Conservation (phyloP, 75 land plant species). For the Pinus taeda region DNA sequence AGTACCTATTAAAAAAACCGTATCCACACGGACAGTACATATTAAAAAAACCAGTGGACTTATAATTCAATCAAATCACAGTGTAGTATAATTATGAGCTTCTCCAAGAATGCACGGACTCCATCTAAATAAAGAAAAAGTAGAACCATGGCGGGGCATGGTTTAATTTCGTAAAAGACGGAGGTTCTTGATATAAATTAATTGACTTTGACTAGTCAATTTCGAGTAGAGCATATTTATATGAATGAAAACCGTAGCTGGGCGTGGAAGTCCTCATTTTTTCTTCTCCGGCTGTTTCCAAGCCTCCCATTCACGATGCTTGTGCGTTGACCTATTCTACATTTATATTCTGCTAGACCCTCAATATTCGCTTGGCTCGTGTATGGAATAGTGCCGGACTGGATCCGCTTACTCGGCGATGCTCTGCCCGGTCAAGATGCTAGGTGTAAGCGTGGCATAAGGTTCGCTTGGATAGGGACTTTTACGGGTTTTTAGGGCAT, state of each 20-base stretch:
- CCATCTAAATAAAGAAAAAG: no score
- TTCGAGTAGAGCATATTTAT: not conserved
- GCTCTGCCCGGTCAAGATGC: no score
- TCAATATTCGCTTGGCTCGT: no score
- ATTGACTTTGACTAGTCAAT: not conserved
- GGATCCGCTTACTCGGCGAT: no score
- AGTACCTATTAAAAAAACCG: no score
- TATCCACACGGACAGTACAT: no score
- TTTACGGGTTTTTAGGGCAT: no score
- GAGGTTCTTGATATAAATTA: not conserved
- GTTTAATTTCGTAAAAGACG: constrained; percentile 2
- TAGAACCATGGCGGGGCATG: not conserved
- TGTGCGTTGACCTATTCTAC: not conserved
- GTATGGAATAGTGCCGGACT: no score
- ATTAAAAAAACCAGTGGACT: not conserved
- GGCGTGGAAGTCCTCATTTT: constrained; percentile 1
- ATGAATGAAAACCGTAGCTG: not conserved
- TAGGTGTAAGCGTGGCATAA: no score
- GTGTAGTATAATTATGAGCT: not conserved
- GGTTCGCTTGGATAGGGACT: no score
- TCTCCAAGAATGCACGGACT: not conserved
- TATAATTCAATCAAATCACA: not conserved
- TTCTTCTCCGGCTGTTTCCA: not conserved
- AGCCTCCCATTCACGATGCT: not conserved
- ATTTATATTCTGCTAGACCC: no score